Percentiles rank a stretch among this genome's conserved stretches.
Conservation (phyloP, 2,329 filamentous ascomycete species). For the Botrytis byssoidea region DNA sequence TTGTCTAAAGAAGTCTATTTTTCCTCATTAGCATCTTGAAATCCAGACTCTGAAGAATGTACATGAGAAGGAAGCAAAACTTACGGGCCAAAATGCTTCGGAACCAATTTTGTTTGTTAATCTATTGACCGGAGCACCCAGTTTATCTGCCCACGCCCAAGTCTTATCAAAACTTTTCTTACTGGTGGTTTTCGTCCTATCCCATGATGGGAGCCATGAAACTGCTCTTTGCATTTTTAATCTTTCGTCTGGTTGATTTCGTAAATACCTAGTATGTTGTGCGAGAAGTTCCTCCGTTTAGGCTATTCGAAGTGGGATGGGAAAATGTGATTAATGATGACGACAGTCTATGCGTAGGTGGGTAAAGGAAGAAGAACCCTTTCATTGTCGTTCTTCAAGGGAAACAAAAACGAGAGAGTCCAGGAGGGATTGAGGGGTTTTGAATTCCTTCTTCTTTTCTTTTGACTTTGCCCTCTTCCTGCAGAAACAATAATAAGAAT, state of each 20-base stretch:
- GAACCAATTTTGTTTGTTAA: slow-evolving; percentile 78
- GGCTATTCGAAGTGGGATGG: slow-evolving; percentile 18
- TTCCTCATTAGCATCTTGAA: not conserved
- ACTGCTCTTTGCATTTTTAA: slow-evolving; percentile 39
- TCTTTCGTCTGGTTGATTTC: slow-evolving; percentile 29
- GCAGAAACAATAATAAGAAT: not conserved
- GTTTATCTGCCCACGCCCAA: slow-evolving; percentile 65
- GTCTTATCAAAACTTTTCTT: slow-evolving; percentile 74
- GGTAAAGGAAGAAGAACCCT: not conserved
- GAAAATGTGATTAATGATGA: slow-evolving; percentile 9
- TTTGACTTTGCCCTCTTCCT: slow-evolving; percentile 8
- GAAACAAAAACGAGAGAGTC: not conserved
- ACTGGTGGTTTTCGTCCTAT: slow-evolving; percentile 51
- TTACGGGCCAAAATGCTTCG: slow-evolving; percentile 74
- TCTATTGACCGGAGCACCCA: slow-evolving; percentile 73
- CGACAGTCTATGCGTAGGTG: slow-evolving; percentile 7
- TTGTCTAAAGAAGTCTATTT: slow-evolving; percentile 66
- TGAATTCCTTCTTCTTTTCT: slow-evolving; percentile 6
- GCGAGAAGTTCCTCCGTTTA: slow-evolving; percentile 12
- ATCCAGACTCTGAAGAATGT: not conserved
- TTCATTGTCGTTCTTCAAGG: not conserved
- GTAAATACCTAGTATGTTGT: slow-evolving; percentile 24
- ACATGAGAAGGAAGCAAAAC: not conserved
- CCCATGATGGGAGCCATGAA: slow-evolving; percentile 48
- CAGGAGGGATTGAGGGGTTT: slow-evolving; percentile 7